A percentile compares a stretch with the other conserved stretches of the same genome.
Conservation (phyloP, 148 eudicot species). For the Chenopodium album region DNA sequence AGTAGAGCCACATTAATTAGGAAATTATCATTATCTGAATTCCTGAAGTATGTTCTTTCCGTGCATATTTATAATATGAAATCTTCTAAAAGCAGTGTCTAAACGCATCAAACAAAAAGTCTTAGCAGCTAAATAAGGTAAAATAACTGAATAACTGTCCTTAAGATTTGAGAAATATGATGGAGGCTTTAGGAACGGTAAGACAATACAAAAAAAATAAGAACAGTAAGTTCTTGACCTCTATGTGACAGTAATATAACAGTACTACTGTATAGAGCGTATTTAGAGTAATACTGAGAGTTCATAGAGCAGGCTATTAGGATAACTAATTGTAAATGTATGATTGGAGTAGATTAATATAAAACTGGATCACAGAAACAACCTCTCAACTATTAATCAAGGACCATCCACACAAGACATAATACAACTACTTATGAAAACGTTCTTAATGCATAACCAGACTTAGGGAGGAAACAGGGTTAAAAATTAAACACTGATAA, state of each 20-base stretch:
- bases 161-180: not conserved
- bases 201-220: not conserved
- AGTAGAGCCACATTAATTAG: not conserved
- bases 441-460: not conserved
- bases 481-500: not conserved
- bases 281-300: not conserved
- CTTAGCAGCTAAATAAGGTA: not conserved
- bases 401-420: not conserved
- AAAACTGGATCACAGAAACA: not conserved
- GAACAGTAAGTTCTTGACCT: not conserved
- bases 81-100: not conserved
- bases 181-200: not conserved
- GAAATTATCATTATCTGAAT: no score
- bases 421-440: not conserved
- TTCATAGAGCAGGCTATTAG: not conserved
- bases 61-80: not conserved
- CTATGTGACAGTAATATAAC: not conserved
- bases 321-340: not conserved
- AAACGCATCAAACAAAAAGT: not conserved
- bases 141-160: not conserved
- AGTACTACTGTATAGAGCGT: no score
- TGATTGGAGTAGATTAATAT: not conserved
- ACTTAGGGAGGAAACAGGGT: not conserved
- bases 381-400: not conserved
- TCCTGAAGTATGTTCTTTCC: not conserved